Evolutionary conservation across 192 early-diverging fungal species (phyloP).

Genomic region (Dimargaris xerosporica): DNA sequence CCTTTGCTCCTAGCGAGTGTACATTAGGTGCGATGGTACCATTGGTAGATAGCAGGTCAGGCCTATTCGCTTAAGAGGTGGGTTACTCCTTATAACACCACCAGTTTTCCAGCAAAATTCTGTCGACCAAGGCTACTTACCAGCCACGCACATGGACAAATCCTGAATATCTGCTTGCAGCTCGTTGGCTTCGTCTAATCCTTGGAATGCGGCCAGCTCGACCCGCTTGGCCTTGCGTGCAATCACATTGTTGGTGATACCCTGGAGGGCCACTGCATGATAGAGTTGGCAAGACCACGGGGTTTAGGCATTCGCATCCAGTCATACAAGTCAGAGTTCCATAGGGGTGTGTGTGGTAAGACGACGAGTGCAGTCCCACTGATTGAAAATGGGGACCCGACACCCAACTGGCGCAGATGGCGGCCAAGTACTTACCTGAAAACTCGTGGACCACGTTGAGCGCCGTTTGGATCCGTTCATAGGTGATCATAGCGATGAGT

Average conservation of each 20-base stretch:
- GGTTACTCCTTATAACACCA: no score
- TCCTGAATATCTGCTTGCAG: background rate
- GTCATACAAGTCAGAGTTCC: background rate
- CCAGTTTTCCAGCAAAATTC: no score
- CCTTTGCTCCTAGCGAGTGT: no score
- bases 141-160: background rate
- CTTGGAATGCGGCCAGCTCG: background rate
- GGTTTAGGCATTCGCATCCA: background rate
- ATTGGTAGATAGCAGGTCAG: no score
- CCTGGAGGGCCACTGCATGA: background rate
- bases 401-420: background rate
- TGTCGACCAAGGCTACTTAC: background rate
- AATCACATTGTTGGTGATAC: constrained; percentile 4
- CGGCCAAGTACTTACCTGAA: background rate
- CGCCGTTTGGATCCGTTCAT: background rate
- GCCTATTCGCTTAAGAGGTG: no score
- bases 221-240: constrained; percentile 4
- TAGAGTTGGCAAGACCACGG: no score
- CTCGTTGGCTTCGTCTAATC: background rate
- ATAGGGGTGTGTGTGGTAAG: background rate
- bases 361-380: background rate
- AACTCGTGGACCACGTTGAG: background rate
- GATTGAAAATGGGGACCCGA: background rate
- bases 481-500: background rate
- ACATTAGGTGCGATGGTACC: no score